Evolutionary conservation across 345 rosid genomes (phyloP), one percentile per base, ranked within the genome.

Genomic region (Citrus sp.): DNA sequence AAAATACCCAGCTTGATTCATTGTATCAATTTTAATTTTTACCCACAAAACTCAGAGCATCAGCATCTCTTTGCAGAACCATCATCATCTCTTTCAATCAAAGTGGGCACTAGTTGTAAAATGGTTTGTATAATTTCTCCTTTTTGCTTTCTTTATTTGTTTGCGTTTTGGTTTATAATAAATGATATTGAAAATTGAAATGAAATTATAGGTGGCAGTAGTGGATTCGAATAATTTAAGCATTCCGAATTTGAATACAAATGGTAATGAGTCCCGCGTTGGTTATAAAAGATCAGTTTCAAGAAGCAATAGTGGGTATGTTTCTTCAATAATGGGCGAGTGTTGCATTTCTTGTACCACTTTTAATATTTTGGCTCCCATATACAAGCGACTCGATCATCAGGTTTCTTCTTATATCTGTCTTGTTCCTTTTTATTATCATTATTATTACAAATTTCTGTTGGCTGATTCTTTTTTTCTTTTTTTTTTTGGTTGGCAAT

Each of bases 291-390:
- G 69, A 24, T 67, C 77, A 22, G 59, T 78, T 81, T 51, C 77
- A 32, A 81, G 85, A 74, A 58, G 80, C 49, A 77, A 12, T 35
- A 37, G 68, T 55, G 77, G 83, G 8, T n/a, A 37, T 35, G 49
- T 74, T 27, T 35, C 75, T 65, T 78, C 78, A 28, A 68, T 80
- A 13, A 77, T 78, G 83, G 84, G 51, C 16, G 89, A 83, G 28
- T 85, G 85, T 56, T 83, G 81, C 68, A 65, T 93, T 30, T 88
- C 97, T 37, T 93, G 94, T 75, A 93, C 95, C 16, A 93, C 98
- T 80, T 93, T 93, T 84, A 93, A 93, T 74, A 86, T 93, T 61
- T 79, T 93, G 64, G 97, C 97, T 83, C 98, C 98, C 46, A 91
- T 90, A 72, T 93, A 91, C 72, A 93, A 91, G 84, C 86, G 94